Evolutionary conservation across 257 asterid species (phyloP), one percentile per base, ranked within the genome.

Genomic region (Lavandula angustifolia): DNA sequence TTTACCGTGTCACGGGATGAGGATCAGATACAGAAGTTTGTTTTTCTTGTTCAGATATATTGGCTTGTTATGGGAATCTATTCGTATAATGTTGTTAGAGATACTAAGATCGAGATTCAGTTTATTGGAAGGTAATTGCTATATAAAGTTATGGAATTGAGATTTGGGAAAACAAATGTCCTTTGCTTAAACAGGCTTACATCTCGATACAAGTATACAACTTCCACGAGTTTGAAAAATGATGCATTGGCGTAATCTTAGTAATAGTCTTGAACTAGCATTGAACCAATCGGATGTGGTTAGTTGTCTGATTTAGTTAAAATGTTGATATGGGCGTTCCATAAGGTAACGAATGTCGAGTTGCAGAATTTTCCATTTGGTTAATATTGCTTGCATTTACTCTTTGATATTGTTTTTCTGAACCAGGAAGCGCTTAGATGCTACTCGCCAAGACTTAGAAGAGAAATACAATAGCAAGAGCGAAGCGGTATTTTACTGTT

Each of bases 401-500:
- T 32, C 8, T 12, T 52, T 59, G 54, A 41, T 9, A 12, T 54
- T 50, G 22, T 40, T 43, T 16, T 59, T 32, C 59, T 72, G 54
- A 63, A 41, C 37, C 89, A 92, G 96, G 88, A 92, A 89, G 75
- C 96, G 96, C 42, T 78, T 84, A 74, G 96, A 89, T 82, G 76
- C 80, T 34, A 79, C 84, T 49, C 94, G 89, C 62, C 97, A 89
- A 69, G 96, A 89, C 81, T 81, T 92, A 77, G 97, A 92, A 70
- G 98, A 87, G 73, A 89, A 89, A 79, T 88, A 89, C 64, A 87
- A 80, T 73, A 89, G 89, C 96, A 89, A 89, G 77, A 89, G 87
- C 84, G 98, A 92, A 78, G 87, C 84, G 89, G 96, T 91, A 69
- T 5, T 89, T 77, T 68, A 65, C 62, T 38, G 14, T 52, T 12